Evolutionary conservation across 306 rosid genomes (phyloP).

Genomic region (Myrica gale): DNA sequence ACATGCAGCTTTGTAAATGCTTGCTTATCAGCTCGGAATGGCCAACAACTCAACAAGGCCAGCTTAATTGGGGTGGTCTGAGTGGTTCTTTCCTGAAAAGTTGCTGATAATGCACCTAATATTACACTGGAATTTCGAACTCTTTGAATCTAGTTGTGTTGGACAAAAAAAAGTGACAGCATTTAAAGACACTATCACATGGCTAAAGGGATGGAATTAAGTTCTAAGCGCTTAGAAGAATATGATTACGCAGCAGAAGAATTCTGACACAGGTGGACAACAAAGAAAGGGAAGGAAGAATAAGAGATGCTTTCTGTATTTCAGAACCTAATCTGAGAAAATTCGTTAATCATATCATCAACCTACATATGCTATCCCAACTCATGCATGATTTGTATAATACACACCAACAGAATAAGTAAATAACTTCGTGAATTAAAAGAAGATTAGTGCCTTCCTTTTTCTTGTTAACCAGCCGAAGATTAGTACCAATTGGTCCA

Average conservation of each 20-base stretch:
- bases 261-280: not conserved
- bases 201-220: too few relatives aligned
- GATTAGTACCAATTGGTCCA: not conserved
- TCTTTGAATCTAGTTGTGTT: not conserved
- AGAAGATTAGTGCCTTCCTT: too few relatives aligned
- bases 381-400: not conserved
- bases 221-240: too few relatives aligned
- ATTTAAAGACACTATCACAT: too few relatives aligned
- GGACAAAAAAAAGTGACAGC: not conserved
- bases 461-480: not conserved
- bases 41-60: slow-evolving; percentile 52
- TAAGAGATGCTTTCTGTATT: not conserved
- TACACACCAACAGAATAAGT: too few relatives aligned
- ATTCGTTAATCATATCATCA: slow-evolving; percentile 17
- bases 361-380: slow-evolving; percentile 22
- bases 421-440: too few relatives aligned
- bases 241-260: too few relatives aligned
- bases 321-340: not conserved
- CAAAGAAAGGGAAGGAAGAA: not conserved
- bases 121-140: not conserved
- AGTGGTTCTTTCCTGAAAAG: slow-evolving; percentile 38
- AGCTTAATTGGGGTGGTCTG: slow-evolving; percentile 38
- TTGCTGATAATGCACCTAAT: slow-evolving; percentile 32
- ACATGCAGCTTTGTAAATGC: slow-evolving; percentile 32
- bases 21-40: slow-evolving; percentile 23